Evolutionary conservation across 2,329 filamentous ascomycete genomes (phyloP), one percentile per base, ranked within the genome.

Genomic region (Lecanicillium sp.): DNA sequence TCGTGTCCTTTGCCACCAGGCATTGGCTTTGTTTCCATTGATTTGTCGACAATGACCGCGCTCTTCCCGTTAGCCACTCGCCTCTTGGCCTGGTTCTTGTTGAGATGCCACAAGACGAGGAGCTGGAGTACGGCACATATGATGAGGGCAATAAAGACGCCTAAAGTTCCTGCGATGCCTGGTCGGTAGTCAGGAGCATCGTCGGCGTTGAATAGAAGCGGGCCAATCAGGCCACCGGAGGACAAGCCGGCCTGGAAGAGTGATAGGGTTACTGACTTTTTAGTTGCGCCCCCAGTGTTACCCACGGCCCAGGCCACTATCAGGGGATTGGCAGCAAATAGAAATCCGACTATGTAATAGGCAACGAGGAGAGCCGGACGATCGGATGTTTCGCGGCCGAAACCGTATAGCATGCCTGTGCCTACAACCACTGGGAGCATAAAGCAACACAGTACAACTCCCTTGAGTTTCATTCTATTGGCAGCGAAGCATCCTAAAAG

Each of bases 261-360:
- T 0, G 72, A 74, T 68, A 81, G 77, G 27, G 77, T 68, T 33
- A 74, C 65, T 0, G 76, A 77, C 50, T 79, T 81, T 58, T 85
- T 83, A 3, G 79, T 83, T 13, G 71, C 74, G 4, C 81, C 81
- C 0, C 67, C 80, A 0, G 77, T 83, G 53, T 85, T 85, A 5
- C 72, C 77, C 4, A 84, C 69, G 40, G 84, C 77, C 80, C 81
- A 85, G 0, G 75, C 70, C 0, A 84, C 73, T 18, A 82, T 72
- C 9, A 84, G 61, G 0, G 79, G 79, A 48, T 81, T 81, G 1
- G 71, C 74, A 1, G 76, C 77, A 44, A 77, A 84, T 7, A 84
- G 60, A 53, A 82, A 83, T 0, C 77, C 73, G 1, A 82, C 65
- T 2, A 83, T 62, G 47, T 84, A 84, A 54, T 82, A 84, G 0